Evolutionary conservation across 768 basidiomycete genomes (phyloP), one percentile per base, ranked within the genome.

Genomic region (Pholiota microspora): DNA sequence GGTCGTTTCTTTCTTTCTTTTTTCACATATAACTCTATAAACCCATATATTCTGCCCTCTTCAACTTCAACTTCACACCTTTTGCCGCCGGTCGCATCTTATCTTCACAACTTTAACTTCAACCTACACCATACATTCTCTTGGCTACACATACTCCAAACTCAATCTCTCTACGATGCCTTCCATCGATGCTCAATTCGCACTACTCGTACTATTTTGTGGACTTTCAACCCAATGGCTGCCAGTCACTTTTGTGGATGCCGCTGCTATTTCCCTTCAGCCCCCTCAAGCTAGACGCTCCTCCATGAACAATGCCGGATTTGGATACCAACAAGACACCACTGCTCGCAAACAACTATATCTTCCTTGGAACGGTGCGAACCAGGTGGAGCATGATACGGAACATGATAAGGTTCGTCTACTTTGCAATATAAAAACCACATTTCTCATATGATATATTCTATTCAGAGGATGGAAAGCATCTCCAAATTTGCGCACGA

Each of bases 111-210:
- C 12, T 28, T 31, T 42, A 24, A 35, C 44, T 45, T 53, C 18
- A 47, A 46, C 55, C 51, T 42, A 59, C 42, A 49, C 64, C 56
- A 51, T 49, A 51, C 56, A 60, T 60, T 60, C 51, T 40, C 59
- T 44, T 42, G 23, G 51, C 23, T 59, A 54, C 56, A 29, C 9
- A 49, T n/a, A 16, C 25, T 16, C 31, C 45, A 23, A 29, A 51
- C 53, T 46, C 54, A 46, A 50, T 47, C 34, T 48, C 58, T 57
- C 36, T 45, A 55, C 51, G 29, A 86, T 87, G 85, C 74, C 80
- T 56, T 65, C 72, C 45, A 71, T 84, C 55, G 71, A 71, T 47
- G 57, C 75, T 34, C 81, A 70, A 57, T 77, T 86, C 65, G 64
- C 79, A 44, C 35, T 72, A 49, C 66, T 76, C 58, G 78, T 76